Evolutionary conservation across 1,284 basidiomycete species (phyloP), one percentile per base, ranked within the genome.

Genomic region (Nidula niveotomentosa): DNA sequence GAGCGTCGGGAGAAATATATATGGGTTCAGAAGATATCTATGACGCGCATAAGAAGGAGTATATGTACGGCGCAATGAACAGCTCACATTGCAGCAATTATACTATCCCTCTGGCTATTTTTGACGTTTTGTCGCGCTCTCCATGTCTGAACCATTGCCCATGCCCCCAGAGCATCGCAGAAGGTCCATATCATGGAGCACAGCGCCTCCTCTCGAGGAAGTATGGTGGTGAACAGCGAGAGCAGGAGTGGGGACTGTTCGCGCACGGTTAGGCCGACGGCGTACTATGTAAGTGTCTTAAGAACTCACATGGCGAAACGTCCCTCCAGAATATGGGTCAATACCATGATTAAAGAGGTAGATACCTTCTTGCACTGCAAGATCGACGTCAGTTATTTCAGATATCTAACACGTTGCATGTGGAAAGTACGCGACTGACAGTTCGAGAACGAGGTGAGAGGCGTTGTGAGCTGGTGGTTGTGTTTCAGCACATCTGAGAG

Each of bases 11-110:
- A 93, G 76, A 48, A 96, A 69, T 5, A 91, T 74, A 68, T 96
- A 96, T 3, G 96, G 96, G 62, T 97, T 97, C 57, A 96, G 73
- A 2, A 98, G 81, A 71, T 90, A 95, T 41, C 93, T 95, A 8
- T 53, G 9, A 15, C 15, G 12, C 8, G 8, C 37, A 41, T 41
- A 41, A 41, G 15, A 12, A 15, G 15, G 5, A 10, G 15, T 41
- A 10, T 41, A 41, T 41, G 37, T n/a, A 37, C n/a, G n/a, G 47
- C 3, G 53, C 34, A 8, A 51, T 41, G 30, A 45, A n/a, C 51
- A 6, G 78, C 87, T 62, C 64, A 92, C 91, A 81, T 67, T 18
- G 82, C 78, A 34, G 80, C 84, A 44, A 94, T 74, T 46, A 88
- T 68, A 10, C 67, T 69, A 61, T 88, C 84, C 65, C 85, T 76